Evolutionary conservation across 805 yeast species (phyloP), one percentile per base, ranked within the genome.

Genomic region (Metschnikowia koreensis): DNA sequence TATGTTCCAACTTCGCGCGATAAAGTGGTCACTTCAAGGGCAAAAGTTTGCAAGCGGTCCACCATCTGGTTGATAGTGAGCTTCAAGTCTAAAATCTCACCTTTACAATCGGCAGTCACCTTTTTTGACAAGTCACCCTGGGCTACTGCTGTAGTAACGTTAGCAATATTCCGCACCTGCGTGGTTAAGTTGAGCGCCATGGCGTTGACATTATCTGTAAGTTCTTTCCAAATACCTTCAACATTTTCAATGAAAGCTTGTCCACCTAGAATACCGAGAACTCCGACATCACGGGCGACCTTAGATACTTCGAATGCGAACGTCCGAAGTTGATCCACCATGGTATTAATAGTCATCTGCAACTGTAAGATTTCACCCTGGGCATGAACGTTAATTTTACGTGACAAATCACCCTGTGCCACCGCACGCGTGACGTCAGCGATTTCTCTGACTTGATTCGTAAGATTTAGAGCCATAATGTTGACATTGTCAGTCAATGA

Each of bases 381-480:
- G 7, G 96, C 96, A 67, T 89, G 93, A 12, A 89, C 96, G 66
- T 87, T 87, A 64, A 89, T 89, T 63, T 89, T 88, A 46, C 91
- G 74, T 0, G 91, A 84, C 58, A 89, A 73, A 66, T 89, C 96
- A 61, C 96, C 96, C 53, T 83, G 79, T 6, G 96, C 96, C 10
- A 89, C 96, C 0, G 96, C 96, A 17, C 92, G 76, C 6, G 96
- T 89, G 36, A 89, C 96, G 60, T 88, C 96, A 26, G 96, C 94
- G 54, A 89, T 89, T 69, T 88, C 96, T 70, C 96, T 71, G 33
- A 83, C 75, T 57, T 77, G 80, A 53, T 75, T 76, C 0, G 96
- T 89, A 59, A 89, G 77, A 65, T 89, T 89, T 38, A 84, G 75
- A 6, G 96, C 96, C 96, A 89, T 89, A 50, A 87, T 87, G 65